Evolutionary conservation across 305 asterid genomes (phyloP).

Genomic region (Solanum hybrid): DNA sequence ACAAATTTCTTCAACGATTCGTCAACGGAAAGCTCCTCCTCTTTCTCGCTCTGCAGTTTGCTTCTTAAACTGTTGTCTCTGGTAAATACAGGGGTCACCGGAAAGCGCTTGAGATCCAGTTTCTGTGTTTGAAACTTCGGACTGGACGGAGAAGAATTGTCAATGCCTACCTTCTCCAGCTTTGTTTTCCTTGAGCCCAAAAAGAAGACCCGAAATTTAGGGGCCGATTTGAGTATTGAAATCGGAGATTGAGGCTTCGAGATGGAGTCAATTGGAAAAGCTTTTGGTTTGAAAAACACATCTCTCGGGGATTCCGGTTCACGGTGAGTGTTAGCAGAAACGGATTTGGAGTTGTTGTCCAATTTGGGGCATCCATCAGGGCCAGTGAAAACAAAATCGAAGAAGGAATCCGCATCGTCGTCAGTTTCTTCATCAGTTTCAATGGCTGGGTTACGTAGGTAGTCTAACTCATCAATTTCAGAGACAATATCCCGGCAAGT

Average conservation of each 20-base stretch:
- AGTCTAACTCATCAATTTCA: constrained; percentile 12
- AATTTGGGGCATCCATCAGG: not conserved
- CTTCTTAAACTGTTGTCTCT: constrained; percentile 8
- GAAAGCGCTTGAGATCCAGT: constrained; percentile 10
- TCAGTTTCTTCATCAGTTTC: constrained; percentile 37
- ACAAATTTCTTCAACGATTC: constrained; percentile 8
- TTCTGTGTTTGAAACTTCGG: constrained; percentile 25
- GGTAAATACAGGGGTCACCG: not conserved
- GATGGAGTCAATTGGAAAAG: constrained; percentile 14
- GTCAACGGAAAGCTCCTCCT: not conserved
- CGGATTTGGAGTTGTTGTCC: not conserved
- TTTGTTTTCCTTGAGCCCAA: constrained; percentile 49
- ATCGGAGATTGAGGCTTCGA: constrained; percentile 43
- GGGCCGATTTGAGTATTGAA: constrained; percentile 30
- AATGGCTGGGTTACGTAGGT: constrained; percentile 24
- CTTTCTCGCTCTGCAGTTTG: constrained; percentile 18
- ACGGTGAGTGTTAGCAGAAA: not conserved
- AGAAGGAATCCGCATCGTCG: not conserved
- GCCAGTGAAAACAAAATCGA: no score
- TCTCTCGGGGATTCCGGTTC: constrained; percentile 48
- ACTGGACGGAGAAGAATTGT: constrained; percentile 14
- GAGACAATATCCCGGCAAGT: constrained; percentile 16
- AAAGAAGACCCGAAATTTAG: constrained; percentile 53
- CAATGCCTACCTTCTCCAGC: constrained; percentile 22
- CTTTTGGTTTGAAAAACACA: constrained; percentile 24